Evolutionary conservation across 192 early-diverging fungal species (phyloP).

Genomic region (Helicostylum pulchrum): DNA sequence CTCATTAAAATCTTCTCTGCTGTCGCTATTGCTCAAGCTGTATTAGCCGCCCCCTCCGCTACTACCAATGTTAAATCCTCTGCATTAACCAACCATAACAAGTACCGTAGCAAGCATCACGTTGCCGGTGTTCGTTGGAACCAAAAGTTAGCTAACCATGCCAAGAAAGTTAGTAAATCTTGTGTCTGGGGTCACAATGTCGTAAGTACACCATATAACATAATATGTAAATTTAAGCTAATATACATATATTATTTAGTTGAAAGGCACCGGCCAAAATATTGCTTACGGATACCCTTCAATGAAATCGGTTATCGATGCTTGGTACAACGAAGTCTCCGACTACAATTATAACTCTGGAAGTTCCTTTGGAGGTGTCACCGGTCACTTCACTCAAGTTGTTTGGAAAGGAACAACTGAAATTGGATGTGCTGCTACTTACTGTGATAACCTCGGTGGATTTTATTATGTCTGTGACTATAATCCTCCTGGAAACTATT

Average conservation of each 20-base stretch:
- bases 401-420: conserved; percentile 35
- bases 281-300: conserved; percentile 38
- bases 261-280: no score
- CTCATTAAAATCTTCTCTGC: no score
- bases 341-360: conserved; percentile 42
- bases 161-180: conserved; percentile 36
- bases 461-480: no score
- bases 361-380: conserved; percentile 24
- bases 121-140: conserved; percentile 41
- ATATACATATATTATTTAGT: no score
- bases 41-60: no score
- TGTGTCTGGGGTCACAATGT: conserved; percentile 45
- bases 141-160: conserved; percentile 32
- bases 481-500: no score
- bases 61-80: no score
- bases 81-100: conserved; percentile 41
- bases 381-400: conserved; percentile 50
- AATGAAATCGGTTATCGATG: conserved; percentile 28
- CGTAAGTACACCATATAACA: no score
- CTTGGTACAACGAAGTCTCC: conserved; percentile 45
- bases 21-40: no score
- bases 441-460: no score
- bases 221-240: no score
- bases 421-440: conserved; percentile 11
- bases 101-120: conserved; percentile 37